Evolutionary conservation across 805 yeast species (phyloP), one percentile per base, ranked within the genome.

Genomic region (Kregervanrija delftensis): DNA sequence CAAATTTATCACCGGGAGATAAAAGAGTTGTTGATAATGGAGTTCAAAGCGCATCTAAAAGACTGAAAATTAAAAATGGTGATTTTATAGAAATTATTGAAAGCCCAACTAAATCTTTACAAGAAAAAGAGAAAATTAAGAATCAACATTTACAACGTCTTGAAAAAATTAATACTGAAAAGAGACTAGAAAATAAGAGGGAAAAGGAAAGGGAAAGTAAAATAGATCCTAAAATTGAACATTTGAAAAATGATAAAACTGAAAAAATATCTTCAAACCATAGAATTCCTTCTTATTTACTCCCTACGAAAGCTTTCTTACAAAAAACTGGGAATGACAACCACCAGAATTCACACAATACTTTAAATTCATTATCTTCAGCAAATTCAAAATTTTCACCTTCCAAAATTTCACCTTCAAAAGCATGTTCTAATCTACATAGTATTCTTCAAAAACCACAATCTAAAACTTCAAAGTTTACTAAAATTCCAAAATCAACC

Each of bases 1-100:
- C 31, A 13, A 17, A 9, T 30, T 37, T 11, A 12, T 12, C 58
- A 1, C 57, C 58, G 1, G 60, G 58, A 22, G 61, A 60, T 39
- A 61, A 62, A 47, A 48, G 66, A 37, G 42, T 46, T 4, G 53
- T 44, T 13, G 4, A 43, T 8, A 49, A 49, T 11, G 46, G 48
- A 12, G 11, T 58, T 8, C 63, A 62, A 35, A 62, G 66, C 48
- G 58, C 66, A 2, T 49, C 57, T 13, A 62, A 62, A 40, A 58
- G 67, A 48, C 28, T 57, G 35, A 57, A 56, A 35, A 48, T 48
- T 2, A 35, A 47, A 10, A 51, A 49, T 15, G 61, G 63, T 11
- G 49, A 50, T 13, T 60, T 52, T 45, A 59, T 52, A 40, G 67
- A 63, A 43, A 47, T 58, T 3, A 41, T 49, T 32, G 60, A 59